Evolutionary conservation across 1,139 yeast genomes (phyloP), one percentile per base, ranked within the genome.

Genomic region (Kodamaea arcana): DNA sequence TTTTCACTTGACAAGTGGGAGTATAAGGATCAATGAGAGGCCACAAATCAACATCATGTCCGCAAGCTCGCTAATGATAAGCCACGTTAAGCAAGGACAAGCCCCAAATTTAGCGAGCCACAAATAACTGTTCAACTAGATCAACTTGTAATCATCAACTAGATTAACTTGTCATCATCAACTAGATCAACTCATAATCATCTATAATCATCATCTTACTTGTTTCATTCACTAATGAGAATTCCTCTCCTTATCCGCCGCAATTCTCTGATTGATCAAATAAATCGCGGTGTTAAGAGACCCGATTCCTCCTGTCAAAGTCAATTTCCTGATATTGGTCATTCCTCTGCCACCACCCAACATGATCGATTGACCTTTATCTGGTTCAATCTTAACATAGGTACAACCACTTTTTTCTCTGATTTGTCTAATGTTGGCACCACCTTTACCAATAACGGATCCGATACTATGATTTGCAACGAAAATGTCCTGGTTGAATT

Each of bases 371-470:
- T 68, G 73, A 36, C 68, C 68, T 44, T 56, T 63, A 47, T 69
- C 75, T 2, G 75, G 74, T 44, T 75, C 82, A 35, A 87, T 81
- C 46, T 79, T 77, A 17, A 87, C 86, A 38, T 82, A 80, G 27
- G 87, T 75, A 32, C 76, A 70, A 2, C 94, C 92, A 29, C 92
- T 79, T 32, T 78, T 69, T 43, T 80, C 83, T 46, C 94, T 75
- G 31, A 87, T 81, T 43, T 83, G 87, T 51, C 81, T 84, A 40
- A 87, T 83, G 50, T 81, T 84, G 50, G 80, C 78, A 17, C 96
- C 96, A 26, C 87, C 87, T 58, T 81, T 84, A 6, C 96, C 96
- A 45, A 87, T 87, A 15, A 87, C 83, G 25, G 86, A 78, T 0
- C 96, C 96, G 32, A 86, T 90, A 56, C 72, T 81, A 30, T 75